These are phyloP conservation scores for Exutisphaerella laricina DNA, from an alignment of 2,329 filamentous ascomycete genomes.

Conservation along the genomic window DNA sequence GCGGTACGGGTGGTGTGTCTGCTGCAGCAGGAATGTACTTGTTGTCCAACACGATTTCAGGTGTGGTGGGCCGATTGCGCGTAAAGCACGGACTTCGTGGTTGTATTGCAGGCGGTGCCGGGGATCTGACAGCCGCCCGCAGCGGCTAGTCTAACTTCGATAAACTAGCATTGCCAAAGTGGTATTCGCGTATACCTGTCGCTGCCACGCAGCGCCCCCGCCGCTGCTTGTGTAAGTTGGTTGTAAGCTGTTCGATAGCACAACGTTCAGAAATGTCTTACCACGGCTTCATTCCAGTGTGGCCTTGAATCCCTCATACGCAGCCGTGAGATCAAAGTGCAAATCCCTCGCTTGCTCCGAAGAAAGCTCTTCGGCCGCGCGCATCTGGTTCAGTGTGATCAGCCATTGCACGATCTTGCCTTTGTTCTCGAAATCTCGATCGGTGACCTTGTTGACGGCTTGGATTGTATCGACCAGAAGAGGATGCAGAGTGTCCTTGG, in stretches of 20 bases:
- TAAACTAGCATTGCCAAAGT: no score
- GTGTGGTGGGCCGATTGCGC: neutral
- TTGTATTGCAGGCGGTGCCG: no score
- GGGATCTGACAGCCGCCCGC: no score
- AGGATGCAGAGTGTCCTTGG: slow-evolving; percentile 95
- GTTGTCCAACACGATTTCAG: no score
- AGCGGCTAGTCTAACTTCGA: no score
- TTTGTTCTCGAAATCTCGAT: slow-evolving; percentile 88
- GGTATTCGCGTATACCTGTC: no score
- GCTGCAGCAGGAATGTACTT: slow-evolving; percentile 4
- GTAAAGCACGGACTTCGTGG: no score
- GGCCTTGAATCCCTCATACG: slow-evolving; percentile 88
- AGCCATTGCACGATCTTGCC: slow-evolving; percentile 99
- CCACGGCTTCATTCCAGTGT: slow-evolving; percentile 49
- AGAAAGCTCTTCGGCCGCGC: slow-evolving; percentile 81
- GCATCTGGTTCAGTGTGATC: slow-evolving; percentile 96
- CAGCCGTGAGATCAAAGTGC: slow-evolving; percentile 87
- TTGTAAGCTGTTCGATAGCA: neutral
- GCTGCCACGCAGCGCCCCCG: no score
- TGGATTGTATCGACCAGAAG: slow-evolving; percentile 93
- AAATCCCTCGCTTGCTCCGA: slow-evolving; percentile 85
- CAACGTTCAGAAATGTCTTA: neutral
- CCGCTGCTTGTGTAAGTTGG: no score
- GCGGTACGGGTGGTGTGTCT: slow-evolving; percentile 4
- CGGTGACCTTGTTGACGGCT: slow-evolving; percentile 93